These are phyloP conservation scores for Talaromyces sp. DNA, from an alignment of 2,329 filamentous ascomycete genomes.

Conservation along the genomic window DNA sequence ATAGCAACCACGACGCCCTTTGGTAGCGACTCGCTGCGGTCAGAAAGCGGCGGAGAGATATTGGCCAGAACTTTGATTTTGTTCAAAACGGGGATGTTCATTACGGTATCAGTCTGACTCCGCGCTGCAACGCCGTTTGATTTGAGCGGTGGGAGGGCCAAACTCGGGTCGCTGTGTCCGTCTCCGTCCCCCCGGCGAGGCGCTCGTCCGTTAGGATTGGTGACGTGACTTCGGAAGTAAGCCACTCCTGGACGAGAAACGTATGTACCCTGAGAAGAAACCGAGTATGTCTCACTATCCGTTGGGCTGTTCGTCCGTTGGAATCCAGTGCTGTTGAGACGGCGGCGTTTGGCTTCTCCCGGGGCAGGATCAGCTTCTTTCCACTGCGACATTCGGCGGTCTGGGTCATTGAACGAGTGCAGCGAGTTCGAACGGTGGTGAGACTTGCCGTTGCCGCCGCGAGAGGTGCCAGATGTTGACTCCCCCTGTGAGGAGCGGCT, in stretches of 20 bases:
- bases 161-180: constrained; percentile 41
- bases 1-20: constrained; percentile 79
- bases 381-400: constrained; percentile 18
- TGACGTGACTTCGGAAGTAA: constrained; percentile 31
- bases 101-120: constrained; percentile 59
- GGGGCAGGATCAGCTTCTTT: constrained; percentile 38
- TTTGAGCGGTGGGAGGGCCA: constrained; percentile 51
- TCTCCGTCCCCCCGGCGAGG: constrained; percentile 25
- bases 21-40: constrained; percentile 27
- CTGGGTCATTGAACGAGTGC: constrained; percentile 18
- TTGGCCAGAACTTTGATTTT: constrained; percentile 72
- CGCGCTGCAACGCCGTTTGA: constrained; percentile 34
- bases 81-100: constrained; percentile 65
- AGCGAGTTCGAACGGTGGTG: constrained; percentile 20
- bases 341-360: constrained; percentile 57
- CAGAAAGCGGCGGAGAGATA: constrained; percentile 63
- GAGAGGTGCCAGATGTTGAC: constrained; percentile 15
- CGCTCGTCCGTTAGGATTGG: constrained; percentile 48
- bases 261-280: constrained; percentile 34
- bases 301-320: constrained; percentile 33
- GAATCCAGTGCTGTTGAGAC: constrained; percentile 46
- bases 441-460: constrained; percentile 13
- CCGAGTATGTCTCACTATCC: constrained; percentile 34
- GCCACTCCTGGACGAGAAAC: constrained; percentile 36
- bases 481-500: constrained; percentile 25